These are phyloP conservation scores for Venturia asperata DNA, from an alignment of 2,329 filamentous ascomycete genomes.

Conservation along the genomic window DNA sequence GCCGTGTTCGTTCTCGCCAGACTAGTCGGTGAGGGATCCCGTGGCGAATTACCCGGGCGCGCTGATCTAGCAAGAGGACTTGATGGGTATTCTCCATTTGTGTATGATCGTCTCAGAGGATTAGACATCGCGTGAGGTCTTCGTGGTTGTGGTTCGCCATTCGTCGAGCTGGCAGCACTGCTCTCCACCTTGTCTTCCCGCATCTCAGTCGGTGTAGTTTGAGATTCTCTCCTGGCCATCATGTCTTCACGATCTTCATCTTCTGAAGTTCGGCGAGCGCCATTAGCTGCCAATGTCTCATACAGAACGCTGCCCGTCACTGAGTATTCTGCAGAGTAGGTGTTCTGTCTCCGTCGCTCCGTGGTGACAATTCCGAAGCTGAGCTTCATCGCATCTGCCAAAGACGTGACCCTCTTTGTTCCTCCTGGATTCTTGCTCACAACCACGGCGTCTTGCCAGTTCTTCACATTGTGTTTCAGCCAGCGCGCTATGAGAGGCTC, in stretches of 20 bases:
- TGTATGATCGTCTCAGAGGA: slow-evolving; percentile 3
- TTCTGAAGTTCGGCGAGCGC: slow-evolving; percentile 20
- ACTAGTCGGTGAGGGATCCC: slow-evolving; percentile 18
- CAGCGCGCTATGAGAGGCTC: slow-evolving; percentile 92
- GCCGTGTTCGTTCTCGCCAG: slow-evolving; percentile 11
- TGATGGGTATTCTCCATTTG: slow-evolving; percentile 22
- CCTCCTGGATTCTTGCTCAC: slow-evolving; percentile 98
- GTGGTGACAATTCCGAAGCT: slow-evolving; percentile 97
- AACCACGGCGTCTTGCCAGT: slow-evolving; percentile 87
- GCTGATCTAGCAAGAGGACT: slow-evolving; percentile 30
- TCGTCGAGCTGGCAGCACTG: slow-evolving; percentile 8
- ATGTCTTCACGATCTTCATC: slow-evolving; percentile 19
- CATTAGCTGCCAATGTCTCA: slow-evolving; percentile 30
- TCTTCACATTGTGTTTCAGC: slow-evolving; percentile 81
- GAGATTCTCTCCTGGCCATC: slow-evolving; percentile 6
- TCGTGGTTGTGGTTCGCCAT: slow-evolving; percentile 1
- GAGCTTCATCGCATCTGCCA: slow-evolving; percentile 91
- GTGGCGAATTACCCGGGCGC: slow-evolving; percentile 25
- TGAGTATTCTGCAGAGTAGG: slow-evolving; percentile 15
- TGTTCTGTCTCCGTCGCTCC: slow-evolving; percentile 61
- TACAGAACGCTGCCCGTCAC: slow-evolving; percentile 64
- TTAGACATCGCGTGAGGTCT: slow-evolving; percentile 7
- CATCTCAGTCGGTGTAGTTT: neutral
- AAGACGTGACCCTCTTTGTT: slow-evolving; percentile 91
- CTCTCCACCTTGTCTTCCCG: slow-evolving; percentile 1